Percentiles rank a stretch among this genome's conserved stretches.
Evolutionary conservation across 805 yeast species (phyloP).

Genomic region (Wickerhamomyces bovis): DNA sequence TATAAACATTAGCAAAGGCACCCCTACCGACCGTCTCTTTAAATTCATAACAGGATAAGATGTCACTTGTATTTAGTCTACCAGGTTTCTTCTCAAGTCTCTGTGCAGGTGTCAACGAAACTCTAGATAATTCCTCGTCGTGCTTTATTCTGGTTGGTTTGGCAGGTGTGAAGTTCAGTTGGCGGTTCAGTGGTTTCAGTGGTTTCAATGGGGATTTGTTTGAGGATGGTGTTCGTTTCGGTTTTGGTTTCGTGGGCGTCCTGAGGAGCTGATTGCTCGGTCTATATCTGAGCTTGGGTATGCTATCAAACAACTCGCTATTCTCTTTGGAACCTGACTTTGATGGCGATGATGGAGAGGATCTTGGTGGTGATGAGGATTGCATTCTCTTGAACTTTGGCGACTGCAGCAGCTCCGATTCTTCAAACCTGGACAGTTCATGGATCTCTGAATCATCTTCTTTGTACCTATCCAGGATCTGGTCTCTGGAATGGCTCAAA

Average conservation of each 20-base stretch:
- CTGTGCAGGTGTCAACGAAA: constrained; percentile 44
- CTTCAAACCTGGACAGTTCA: constrained; percentile 22
- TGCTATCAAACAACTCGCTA: constrained; percentile 11
- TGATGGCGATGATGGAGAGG: constrained; percentile 18
- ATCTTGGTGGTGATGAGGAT: constrained; percentile 21
- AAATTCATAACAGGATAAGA: constrained; percentile 39
- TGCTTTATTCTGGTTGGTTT: constrained; percentile 40
- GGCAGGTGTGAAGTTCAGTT: not conserved
- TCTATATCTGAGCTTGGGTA: constrained; percentile 19
- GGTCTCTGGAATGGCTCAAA: constrained; percentile 11
- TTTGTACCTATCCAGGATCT: constrained; percentile 20
- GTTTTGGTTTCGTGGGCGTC: constrained; percentile 20
- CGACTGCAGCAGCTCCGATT: constrained; percentile 21
- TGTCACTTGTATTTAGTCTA: constrained; percentile 18
- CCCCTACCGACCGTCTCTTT: constrained; percentile 77
- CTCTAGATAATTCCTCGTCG: constrained; percentile 45
- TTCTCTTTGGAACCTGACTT: constrained; percentile 13
- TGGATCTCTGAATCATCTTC: constrained; percentile 19
- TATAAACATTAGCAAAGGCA: constrained; percentile 84
- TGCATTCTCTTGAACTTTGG: constrained; percentile 22
- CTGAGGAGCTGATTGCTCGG: constrained; percentile 10
- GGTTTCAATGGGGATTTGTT: constrained; percentile 8
- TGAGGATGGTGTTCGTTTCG: not conserved
- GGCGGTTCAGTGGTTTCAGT: constrained; percentile 11
- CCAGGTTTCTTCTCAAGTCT: constrained; percentile 39